Percentiles rank a stretch among this genome's conserved stretches.
Evolutionary conservation across 2,329 filamentous ascomycete genomes (phyloP).

Genomic region (Penicillium psychrosexuale): DNA sequence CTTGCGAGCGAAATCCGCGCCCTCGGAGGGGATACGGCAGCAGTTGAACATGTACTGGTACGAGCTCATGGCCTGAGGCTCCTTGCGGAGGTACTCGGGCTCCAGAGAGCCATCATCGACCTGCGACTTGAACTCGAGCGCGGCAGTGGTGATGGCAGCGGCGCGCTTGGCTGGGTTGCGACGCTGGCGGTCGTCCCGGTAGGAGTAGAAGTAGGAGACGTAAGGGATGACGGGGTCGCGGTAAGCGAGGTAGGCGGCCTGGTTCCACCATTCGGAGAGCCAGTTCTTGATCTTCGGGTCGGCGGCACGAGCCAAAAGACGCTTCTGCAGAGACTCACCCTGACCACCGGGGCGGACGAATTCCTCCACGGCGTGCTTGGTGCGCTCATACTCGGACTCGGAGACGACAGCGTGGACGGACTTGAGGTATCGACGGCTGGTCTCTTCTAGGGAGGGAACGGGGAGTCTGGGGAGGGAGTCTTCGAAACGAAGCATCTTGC

Average conservation of each 20-base stretch:
- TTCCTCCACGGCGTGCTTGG: conserved; percentile 77
- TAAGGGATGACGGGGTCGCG: conserved; percentile 96
- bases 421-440: conserved; percentile 62
- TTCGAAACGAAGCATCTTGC: conserved; percentile 64
- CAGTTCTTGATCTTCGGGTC: conserved; percentile 85
- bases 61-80: conserved; percentile 96
- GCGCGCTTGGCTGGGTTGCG: conserved; percentile 89
- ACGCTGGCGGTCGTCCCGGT: conserved; percentile 85
- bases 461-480: conserved; percentile 62
- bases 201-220: conserved; percentile 99
- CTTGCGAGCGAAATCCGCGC: conserved; percentile 79
- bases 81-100: conserved; percentile 97
- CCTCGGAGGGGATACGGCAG: conserved; percentile 77
- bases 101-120: conserved; percentile 80
- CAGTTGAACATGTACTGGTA: conserved; percentile 99
- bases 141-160: conserved; percentile 80
- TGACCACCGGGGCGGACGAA: conserved; percentile 85
- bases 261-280: conserved; percentile 98
- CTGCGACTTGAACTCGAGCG: conserved; percentile 89
- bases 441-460: conserved; percentile 63
- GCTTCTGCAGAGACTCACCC: conserved; percentile 81
- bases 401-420: conserved; percentile 63
- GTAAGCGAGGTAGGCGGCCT: conserved; percentile 86
- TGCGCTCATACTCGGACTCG: conserved; percentile 57
- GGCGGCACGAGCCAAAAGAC: conserved; percentile 73